These are phyloP conservation scores for Lactarius trivialis DNA, from an alignment of 768 basidiomycete genomes.

Conservation along the genomic window DNA sequence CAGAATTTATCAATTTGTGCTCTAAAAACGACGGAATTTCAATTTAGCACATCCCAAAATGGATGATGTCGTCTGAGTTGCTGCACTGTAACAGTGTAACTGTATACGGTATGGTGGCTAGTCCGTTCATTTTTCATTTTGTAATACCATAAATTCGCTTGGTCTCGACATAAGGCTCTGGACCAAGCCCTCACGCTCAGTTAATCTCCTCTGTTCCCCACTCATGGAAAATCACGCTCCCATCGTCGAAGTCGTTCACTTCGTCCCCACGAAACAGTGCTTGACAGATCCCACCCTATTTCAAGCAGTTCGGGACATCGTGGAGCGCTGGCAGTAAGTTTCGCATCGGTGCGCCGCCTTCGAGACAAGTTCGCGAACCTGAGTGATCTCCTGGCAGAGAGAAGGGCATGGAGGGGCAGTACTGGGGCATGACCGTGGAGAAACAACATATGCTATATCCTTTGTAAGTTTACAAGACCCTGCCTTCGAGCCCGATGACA, in stretches of 20 bases:
- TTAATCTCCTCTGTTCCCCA: neutral
- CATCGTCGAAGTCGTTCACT: conserved; percentile 4
- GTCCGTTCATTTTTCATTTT: too few relatives aligned
- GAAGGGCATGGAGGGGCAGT: conserved; percentile 3
- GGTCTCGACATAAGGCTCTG: too few relatives aligned
- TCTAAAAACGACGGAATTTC: too few relatives aligned
- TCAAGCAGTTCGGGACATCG: neutral
- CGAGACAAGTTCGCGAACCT: neutral
- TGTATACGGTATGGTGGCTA: too few relatives aligned
- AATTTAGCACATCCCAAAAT: too few relatives aligned
- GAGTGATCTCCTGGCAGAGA: neutral
- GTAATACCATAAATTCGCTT: too few relatives aligned
- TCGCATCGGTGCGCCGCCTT: neutral
- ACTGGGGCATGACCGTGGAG: conserved; percentile 3
- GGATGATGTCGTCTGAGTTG: too few relatives aligned
- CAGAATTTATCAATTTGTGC: too few relatives aligned
- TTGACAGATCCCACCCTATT: neutral
- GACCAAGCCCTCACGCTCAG: too few relatives aligned
- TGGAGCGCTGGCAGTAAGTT: conserved; percentile 10
- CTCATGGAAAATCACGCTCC: neutral
- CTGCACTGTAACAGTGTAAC: too few relatives aligned
- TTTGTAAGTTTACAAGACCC: neutral
- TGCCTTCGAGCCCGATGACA: neutral
- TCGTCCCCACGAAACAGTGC: neutral
- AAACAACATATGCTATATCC: neutral